phyloP scores from a whole-genome alignment of 1,284 basidiomycete species.

The Trametes hirsuta region DNA sequence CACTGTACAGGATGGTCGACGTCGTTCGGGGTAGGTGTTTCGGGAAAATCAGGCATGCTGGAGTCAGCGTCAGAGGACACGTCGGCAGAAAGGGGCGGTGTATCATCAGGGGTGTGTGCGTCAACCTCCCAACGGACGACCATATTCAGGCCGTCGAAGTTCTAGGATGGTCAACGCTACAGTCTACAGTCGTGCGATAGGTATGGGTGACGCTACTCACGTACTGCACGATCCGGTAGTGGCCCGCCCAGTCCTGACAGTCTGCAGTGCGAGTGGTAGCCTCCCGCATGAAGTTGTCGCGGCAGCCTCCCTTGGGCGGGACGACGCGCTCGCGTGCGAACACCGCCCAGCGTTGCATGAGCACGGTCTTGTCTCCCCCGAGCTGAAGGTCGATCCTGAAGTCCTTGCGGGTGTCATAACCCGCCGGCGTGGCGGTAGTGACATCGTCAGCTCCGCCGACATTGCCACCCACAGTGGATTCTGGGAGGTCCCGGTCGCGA shows the following conservation, averaged over 20 bases:
- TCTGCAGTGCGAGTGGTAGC: constrained; percentile 45
- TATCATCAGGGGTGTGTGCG: constrained; percentile 35
- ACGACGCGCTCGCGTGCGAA: constrained; percentile 15
- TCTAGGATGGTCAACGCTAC: constrained; percentile 12
- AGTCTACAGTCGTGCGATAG: too few relatives aligned
- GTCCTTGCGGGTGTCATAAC: constrained; percentile 35
- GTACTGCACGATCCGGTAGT: constrained; percentile 56
- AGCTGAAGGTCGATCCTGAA: constrained; percentile 63
- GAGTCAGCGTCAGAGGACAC: not conserved
- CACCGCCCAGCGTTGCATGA: constrained; percentile 47
- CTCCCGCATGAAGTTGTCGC: constrained; percentile 52
- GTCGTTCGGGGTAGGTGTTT: not conserved
- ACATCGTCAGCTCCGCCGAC: not conserved
- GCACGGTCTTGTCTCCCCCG: constrained; percentile 51
- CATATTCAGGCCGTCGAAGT: constrained; percentile 35
- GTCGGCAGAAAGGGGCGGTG: constrained; percentile 33
- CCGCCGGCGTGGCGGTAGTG: not conserved
- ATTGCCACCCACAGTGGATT: not conserved
- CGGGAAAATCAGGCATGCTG: not conserved
- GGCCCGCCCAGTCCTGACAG: constrained; percentile 46
- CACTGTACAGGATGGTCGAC: not conserved
- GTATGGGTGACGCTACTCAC: constrained; percentile 32
- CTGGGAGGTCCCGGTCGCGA: not conserved
- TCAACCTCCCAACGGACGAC: constrained; percentile 39
- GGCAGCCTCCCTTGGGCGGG: constrained; percentile 37